Conservation (phyloP, 768 basidiomycete genomes). For the Psilocybe cubensis region DNA sequence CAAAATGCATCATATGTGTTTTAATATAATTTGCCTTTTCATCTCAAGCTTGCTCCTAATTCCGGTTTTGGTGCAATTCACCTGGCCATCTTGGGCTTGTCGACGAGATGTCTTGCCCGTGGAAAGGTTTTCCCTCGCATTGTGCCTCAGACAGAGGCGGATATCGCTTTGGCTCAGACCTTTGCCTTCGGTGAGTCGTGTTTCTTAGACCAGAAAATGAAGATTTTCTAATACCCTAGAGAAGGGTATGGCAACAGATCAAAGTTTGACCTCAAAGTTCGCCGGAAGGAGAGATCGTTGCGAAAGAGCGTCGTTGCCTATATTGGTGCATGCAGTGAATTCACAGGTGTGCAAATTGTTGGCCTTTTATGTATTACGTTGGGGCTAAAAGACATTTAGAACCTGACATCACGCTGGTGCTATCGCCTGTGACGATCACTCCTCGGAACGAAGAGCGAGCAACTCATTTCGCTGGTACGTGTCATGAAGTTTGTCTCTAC, state of each 20-base stretch:
- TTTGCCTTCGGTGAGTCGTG: constrained; percentile 54
- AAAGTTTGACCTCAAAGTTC: constrained; percentile 63
- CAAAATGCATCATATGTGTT: background rate
- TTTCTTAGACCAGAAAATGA: background rate
- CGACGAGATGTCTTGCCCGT: constrained; percentile 69
- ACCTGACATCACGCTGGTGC: constrained; percentile 69
- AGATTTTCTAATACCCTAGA: background rate
- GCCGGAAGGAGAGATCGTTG: constrained; percentile 58
- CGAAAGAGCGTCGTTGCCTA: constrained; percentile 68
- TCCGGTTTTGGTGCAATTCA: constrained; percentile 89
- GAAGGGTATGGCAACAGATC: constrained; percentile 55
- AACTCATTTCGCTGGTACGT: constrained; percentile 59
- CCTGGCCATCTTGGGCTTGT: constrained; percentile 72
- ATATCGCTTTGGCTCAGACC: constrained; percentile 56
- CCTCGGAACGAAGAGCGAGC: constrained; percentile 61
- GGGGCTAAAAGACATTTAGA: constrained; percentile 42
- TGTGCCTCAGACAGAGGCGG: constrained; percentile 67
- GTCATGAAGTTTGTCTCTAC: background rate
- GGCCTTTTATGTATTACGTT: no score
- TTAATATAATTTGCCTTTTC: constrained; percentile 1
- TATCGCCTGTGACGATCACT: constrained; percentile 67
- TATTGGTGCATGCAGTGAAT: constrained; percentile 72
- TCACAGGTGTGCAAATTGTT: constrained; percentile 54
- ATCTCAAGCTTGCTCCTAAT: constrained; percentile 60
- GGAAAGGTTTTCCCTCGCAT: constrained; percentile 62